Evolutionary conservation across 768 basidiomycete genomes (phyloP).

Genomic region (Naganishia randhawae): DNA sequence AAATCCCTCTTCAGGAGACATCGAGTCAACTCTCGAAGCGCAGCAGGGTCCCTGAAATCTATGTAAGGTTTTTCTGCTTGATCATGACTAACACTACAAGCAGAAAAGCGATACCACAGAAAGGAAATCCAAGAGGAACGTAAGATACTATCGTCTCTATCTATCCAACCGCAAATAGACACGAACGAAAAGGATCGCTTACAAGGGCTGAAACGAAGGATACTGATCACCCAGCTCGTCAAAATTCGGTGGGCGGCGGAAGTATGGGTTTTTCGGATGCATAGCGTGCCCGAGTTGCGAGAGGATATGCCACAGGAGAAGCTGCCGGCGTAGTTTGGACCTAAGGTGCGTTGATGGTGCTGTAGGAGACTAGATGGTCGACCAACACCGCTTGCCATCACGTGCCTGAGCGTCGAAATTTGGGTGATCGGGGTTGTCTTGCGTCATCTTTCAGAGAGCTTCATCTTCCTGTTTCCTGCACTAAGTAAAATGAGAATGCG

Average conservation of each 20-base stretch:
- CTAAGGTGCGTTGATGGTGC: not conserved
- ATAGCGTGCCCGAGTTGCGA: constrained; percentile 29
- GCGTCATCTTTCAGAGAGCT: not conserved
- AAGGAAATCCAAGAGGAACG: not conserved
- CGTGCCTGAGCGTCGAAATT: not conserved
- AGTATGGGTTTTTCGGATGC: constrained; percentile 57
- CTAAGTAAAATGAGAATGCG: too few species aligned
- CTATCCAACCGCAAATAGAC: not conserved
- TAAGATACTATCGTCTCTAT: constrained; percentile 26
- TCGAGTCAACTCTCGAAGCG: constrained; percentile 73
- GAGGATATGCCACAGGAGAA: not conserved
- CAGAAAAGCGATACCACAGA: not conserved
- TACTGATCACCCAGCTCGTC: constrained; percentile 58
- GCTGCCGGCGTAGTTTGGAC: not conserved
- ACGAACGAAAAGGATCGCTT: constrained; percentile 34
- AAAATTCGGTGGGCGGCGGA: constrained; percentile 59
- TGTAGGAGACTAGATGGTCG: not conserved
- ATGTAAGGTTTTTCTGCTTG: constrained; percentile 54
- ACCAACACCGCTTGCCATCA: not conserved
- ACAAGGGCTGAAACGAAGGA: constrained; percentile 61
- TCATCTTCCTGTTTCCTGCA: not conserved
- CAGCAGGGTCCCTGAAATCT: constrained; percentile 69
- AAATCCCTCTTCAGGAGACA: constrained; percentile 76
- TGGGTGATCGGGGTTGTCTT: constrained; percentile 4
- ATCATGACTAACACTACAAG: constrained; percentile 2